Base-by-base conservation (phyloP, 2,329 filamentous ascomycete species). In the Pestalotiopsis sp. region DNA sequence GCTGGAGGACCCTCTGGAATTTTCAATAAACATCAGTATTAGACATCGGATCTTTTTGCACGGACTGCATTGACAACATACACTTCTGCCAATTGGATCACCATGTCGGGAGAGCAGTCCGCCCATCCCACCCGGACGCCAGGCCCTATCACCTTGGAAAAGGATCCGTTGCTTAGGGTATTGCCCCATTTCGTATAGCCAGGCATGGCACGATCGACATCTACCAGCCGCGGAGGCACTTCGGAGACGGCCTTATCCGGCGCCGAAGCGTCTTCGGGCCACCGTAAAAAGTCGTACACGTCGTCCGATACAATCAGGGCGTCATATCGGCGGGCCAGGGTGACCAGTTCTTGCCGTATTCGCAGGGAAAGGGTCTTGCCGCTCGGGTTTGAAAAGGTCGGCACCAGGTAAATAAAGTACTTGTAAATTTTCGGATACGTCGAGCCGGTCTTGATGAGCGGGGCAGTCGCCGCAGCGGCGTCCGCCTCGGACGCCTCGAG, bases 201-300 rank as follows among this genome's bases (percentile, higher is more conserved):
- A 67, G 87, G 85, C 2, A 89, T 79, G 27, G 83, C 83, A 2
- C 87, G 80, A 74, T 92, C 90, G 27, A 92, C 78, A 73, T 92
- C 90, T 3, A 91, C 86, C 4, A 92, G 76, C 1, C 90, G 84
- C 13, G 74, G 75, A 13, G 89, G 88, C 31, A 56, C 36, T 23
- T 13, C 45, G 4, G 68, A 27, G 4, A 27, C 56, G 12, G 49
- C 63, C 20, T 45, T 13, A 12, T 45, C 20, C 2, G 25, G 17
- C 5, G 57, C 63, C 12, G 58, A 23, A n/a, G 12, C 17, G 14
- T 70, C 71, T 2, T 71, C 71, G 5, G 75, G 74, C 90, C 90
- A 93, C 73, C 89, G 84, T 11, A 93, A 81, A 71, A 90, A 87
- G 76, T 93, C 91, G 73, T 94, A 93, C 0, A 93, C 91, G 78